A percentile compares a stretch with the other conserved stretches of the same genome.
Conservation (phyloP, 306 rosid genomes). For the Medicago truncatula region MtrunA17r5.0-ANR NC_053049.1:48367501-48368000, state of each 20-base stretch:
- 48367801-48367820: conserved; percentile 51
- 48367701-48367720: conserved; percentile 87
- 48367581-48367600: conserved; percentile 50
- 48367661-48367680: conserved; percentile 70
- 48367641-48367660: conserved; percentile 55
- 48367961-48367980: conserved; percentile 28
- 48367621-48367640: conserved; percentile 82
- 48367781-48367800: conserved; percentile 60
- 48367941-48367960: conserved; percentile 10
- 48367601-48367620: conserved; percentile 69
- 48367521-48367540: conserved; percentile 64
- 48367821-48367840: conserved; percentile 43
- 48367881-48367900: neutral
- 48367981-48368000: too few species aligned
- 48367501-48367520: conserved; percentile 69
- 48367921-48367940: neutral
- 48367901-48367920: conserved; percentile 28
- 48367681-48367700: conserved; percentile 63
- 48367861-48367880: neutral
- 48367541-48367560: conserved; percentile 65
- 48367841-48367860: conserved; percentile 34
- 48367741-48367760: conserved; percentile 64
- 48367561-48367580: conserved; percentile 52
- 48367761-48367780: conserved; percentile 44
- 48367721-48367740: conserved; percentile 78